Conservation (phyloP, 768 basidiomycete genomes). For the Gymnopilus dilepis region DNA sequence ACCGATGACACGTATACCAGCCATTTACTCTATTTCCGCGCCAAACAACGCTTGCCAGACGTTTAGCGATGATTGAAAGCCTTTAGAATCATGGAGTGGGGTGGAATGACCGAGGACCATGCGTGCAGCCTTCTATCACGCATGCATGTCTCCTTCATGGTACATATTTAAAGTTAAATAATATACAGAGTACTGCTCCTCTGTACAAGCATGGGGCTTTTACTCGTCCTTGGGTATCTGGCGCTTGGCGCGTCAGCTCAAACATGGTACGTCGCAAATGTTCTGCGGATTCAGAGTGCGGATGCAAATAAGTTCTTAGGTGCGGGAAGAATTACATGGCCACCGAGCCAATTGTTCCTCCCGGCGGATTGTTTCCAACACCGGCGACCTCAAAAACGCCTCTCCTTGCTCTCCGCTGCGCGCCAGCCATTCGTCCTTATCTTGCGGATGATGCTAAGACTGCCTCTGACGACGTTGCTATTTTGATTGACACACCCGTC, state of each 20-base stretch:
- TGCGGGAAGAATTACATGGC: slow-evolving; percentile 63
- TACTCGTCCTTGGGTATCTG: slow-evolving; percentile 9
- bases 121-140: slow-evolving; percentile 14
- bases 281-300: neutral
- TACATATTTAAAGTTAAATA: neutral
- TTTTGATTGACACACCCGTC: slow-evolving; percentile 59
- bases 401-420: slow-evolving; percentile 63
- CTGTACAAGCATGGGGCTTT: slow-evolving; percentile 3
- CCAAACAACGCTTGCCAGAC: neutral
- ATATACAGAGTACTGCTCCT: neutral
- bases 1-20: neutral
- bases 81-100: slow-evolving; percentile 18
- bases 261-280: slow-evolving; percentile 23
- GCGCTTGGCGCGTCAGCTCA: slow-evolving; percentile 20
- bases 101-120: slow-evolving; percentile 19
- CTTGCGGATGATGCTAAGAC: slow-evolving; percentile 53
- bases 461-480: slow-evolving; percentile 39
- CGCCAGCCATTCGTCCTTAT: slow-evolving; percentile 64
- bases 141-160: slow-evolving; percentile 1
- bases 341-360: slow-evolving; percentile 43
- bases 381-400: slow-evolving; percentile 31
- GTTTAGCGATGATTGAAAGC: slow-evolving; percentile 8
- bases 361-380: slow-evolving; percentile 40
- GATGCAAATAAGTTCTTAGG: slow-evolving; percentile 36
- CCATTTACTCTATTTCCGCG: slow-evolving; percentile 9